Conservation (phyloP, 257 asterid species). For the Pogostemon cablin region DNA sequence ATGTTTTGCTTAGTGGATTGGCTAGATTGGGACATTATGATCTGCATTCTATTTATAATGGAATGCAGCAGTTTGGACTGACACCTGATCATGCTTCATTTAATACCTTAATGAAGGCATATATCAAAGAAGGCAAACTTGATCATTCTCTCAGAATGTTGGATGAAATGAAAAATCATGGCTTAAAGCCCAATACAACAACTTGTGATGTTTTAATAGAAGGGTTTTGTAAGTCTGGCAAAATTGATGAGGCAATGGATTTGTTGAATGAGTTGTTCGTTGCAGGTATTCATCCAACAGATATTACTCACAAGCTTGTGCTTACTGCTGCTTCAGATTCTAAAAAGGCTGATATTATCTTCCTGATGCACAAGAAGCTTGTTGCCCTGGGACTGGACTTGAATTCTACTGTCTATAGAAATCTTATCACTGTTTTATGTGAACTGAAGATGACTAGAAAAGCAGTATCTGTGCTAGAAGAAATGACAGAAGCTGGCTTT, state of each 20-base stretch:
- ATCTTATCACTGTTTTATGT: slow-evolving; percentile 66
- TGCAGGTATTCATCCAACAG: slow-evolving; percentile 62
- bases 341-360: slow-evolving; percentile 60
- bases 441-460: slow-evolving; percentile 77
- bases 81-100: slow-evolving; percentile 74
- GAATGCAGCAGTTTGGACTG: slow-evolving; percentile 59
- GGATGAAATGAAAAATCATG: slow-evolving; percentile 68
- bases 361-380: slow-evolving; percentile 62
- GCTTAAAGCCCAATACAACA: slow-evolving; percentile 62
- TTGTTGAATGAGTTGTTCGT: slow-evolving; percentile 57
- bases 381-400: slow-evolving; percentile 68
- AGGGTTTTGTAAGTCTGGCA: slow-evolving; percentile 77
- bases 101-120: slow-evolving; percentile 68
- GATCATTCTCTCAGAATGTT: slow-evolving; percentile 58
- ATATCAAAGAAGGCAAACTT: slow-evolving; percentile 67
- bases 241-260: slow-evolving; percentile 54
- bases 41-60: slow-evolving; percentile 59
- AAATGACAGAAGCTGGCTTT: slow-evolving; percentile 71
- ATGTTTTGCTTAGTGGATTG: slow-evolving; percentile 78
- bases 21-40: slow-evolving; percentile 66
- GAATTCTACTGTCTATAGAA: slow-evolving; percentile 50
- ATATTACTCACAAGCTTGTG: slow-evolving; percentile 56
- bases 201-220: slow-evolving; percentile 65
- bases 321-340: slow-evolving; percentile 67
- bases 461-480: slow-evolving; percentile 61